These are phyloP conservation scores for Aureoboletus auriporus DNA, from an alignment of 768 basidiomycete species.

Conservation along the genomic window DNA sequence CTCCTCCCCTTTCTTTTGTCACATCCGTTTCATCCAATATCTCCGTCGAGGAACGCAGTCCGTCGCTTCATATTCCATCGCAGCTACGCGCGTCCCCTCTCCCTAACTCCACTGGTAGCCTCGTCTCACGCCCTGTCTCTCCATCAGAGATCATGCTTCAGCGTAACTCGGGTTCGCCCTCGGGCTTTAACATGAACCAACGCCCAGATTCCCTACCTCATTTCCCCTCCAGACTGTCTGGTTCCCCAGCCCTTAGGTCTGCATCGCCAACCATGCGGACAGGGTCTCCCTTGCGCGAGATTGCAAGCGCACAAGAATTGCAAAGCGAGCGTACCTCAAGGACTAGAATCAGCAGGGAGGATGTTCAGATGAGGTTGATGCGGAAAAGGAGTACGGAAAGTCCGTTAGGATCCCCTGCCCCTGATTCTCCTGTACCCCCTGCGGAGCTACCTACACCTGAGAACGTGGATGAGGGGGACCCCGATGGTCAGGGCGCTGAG, in stretches of 20 bases:
- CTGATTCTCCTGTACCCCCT: constrained; percentile 7
- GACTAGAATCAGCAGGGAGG: constrained; percentile 50
- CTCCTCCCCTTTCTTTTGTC: constrained; percentile 17
- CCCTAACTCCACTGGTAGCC: neutral
- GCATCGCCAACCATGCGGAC: constrained; percentile 19
- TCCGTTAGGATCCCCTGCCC: constrained; percentile 25
- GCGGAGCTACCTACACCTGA: neutral
- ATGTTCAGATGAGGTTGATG: constrained; percentile 47
- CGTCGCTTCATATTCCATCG: neutral
- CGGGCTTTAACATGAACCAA: constrained; percentile 10
- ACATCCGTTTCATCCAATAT: constrained; percentile 15
- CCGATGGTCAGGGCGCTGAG: neutral
- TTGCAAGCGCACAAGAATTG: constrained; percentile 18
- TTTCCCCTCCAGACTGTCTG: constrained; percentile 11
- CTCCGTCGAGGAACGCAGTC: constrained; percentile 9
- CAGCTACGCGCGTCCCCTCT: constrained; percentile 3
- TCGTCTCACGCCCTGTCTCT: constrained; percentile 7
- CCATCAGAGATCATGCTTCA: constrained; percentile 9
- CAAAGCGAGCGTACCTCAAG: constrained; percentile 23
- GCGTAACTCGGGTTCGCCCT: constrained; percentile 18
- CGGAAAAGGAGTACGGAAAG: constrained; percentile 44
- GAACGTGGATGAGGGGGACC: neutral
- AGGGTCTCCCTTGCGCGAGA: constrained; percentile 28
- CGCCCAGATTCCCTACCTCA: constrained; percentile 23
- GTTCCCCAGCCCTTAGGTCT: constrained; percentile 17